A percentile compares a stretch with the other conserved stretches of the same genome.
Conservation (phyloP, 1,139 yeast genomes). For the Protomyces lactucae-debilis region DNA sequence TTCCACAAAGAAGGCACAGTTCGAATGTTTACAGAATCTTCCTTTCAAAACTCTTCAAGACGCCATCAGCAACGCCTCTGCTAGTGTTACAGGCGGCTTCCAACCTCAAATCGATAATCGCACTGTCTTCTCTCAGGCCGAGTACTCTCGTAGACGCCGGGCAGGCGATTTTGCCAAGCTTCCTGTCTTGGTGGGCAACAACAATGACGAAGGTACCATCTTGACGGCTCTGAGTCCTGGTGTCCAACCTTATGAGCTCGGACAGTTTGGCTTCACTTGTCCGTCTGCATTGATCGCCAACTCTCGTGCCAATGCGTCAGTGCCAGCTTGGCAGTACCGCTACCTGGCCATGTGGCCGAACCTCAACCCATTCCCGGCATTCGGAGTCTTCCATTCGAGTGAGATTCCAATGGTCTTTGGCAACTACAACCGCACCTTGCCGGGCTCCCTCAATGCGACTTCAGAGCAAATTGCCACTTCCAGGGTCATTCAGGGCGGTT, state of each 20-base stretch:
- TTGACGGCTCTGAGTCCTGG: conserved; percentile 11
- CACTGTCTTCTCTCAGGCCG: conserved; percentile 5
- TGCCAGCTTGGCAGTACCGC: conserved; percentile 7
- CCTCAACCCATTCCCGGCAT: background rate
- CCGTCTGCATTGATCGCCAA: background rate
- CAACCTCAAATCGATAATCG: conserved; percentile 8
- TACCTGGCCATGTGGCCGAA: background rate
- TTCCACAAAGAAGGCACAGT: conserved; percentile 1
- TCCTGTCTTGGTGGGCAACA: conserved; percentile 21
- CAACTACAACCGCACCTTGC: background rate
- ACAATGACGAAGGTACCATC: conserved; percentile 20
- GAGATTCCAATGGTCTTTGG: conserved; percentile 11
- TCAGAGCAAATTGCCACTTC: background rate
- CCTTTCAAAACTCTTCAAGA: conserved; percentile 3
- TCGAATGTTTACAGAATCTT: conserved; percentile 9
- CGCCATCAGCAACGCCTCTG: conserved; percentile 9
- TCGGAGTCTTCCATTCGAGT: background rate
- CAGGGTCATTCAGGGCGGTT: conserved; percentile 1
- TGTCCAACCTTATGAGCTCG: background rate
- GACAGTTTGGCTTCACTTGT: conserved; percentile 4
- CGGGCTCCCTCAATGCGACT: background rate
- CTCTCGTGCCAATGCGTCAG: background rate
- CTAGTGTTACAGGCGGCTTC: background rate
- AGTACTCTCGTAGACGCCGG: background rate
- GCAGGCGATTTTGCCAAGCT: conserved; percentile 11